These are phyloP conservation scores for Rhododendron vialii DNA, from an alignment of 148 eudicot species.

Conservation along the genomic window DNA sequence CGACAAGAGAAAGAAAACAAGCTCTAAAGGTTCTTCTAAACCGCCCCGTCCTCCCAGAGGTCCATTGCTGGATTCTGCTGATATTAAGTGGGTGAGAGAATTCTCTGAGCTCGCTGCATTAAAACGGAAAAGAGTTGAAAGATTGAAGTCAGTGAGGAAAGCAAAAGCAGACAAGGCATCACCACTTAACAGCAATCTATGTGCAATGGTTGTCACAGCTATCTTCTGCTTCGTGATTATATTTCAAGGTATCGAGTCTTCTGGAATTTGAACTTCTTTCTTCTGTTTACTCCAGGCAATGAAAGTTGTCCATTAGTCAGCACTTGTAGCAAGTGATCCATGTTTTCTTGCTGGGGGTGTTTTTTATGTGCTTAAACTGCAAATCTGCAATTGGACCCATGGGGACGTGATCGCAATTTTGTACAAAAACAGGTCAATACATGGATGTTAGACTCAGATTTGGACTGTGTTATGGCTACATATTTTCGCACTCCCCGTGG, in stretches of 20 bases:
- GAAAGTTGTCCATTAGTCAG: no score
- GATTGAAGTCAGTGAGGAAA: conserved; percentile 30
- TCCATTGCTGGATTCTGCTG: conserved; percentile 36
- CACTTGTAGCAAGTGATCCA: not conserved
- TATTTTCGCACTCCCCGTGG: not conserved
- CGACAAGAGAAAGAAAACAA: conserved; percentile 25
- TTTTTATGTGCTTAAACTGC: not conserved
- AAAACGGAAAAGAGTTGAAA: conserved; percentile 35
- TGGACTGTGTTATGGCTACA: not conserved
- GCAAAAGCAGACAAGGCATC: conserved; percentile 27
- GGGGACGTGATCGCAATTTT: not conserved
- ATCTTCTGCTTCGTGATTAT: conserved; percentile 37
- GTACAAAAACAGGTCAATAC: not conserved
- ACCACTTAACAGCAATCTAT: conserved; percentile 17
- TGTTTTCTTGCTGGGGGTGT: not conserved
- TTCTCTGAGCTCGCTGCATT: conserved; percentile 33
- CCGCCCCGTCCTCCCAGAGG: conserved; percentile 46
- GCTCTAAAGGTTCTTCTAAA: conserved; percentile 27
- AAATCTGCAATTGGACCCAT: not conserved
- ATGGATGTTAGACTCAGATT: not conserved
- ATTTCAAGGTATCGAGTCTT: conserved; percentile 34
- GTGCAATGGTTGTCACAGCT: conserved; percentile 34
- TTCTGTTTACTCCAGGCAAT: not conserved
- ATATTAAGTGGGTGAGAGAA: conserved; percentile 37
- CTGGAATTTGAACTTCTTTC: not conserved